A percentile compares a stretch with the other conserved stretches of the same genome.
These are phyloP conservation scores for Thermochaetoides thermophila DNA, from an alignment of 495 filamentous ascomycete species.

Conservation along the genomic window DNA sequence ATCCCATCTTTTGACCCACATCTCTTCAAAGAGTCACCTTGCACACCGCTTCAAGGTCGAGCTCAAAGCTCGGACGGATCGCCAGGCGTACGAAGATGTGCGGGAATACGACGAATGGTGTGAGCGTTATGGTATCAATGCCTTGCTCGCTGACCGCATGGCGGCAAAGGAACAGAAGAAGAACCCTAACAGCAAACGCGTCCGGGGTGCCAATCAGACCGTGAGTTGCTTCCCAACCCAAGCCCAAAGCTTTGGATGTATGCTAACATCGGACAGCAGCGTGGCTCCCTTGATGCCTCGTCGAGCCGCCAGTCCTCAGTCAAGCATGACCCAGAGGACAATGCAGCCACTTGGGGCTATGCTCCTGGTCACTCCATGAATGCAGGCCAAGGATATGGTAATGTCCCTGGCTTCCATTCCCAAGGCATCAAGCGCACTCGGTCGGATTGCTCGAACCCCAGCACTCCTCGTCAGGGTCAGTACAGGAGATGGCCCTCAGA, in stretches of 20 bases:
- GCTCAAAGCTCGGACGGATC: constrained; percentile 46
- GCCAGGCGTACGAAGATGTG: constrained; percentile 31
- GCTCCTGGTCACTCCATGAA: constrained; percentile 5
- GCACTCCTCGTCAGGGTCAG: constrained; percentile 8
- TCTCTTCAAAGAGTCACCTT: constrained; percentile 73
- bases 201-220: constrained; percentile 3
- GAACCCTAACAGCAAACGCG: constrained; percentile 16
- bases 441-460: constrained; percentile 7
- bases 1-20: constrained; percentile 78
- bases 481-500: constrained; percentile 20
- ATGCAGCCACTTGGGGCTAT: constrained; percentile 1
- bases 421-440: constrained; percentile 9
- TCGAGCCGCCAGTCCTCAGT: constrained; percentile 4
- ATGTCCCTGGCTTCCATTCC: constrained; percentile 8
- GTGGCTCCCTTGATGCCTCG: not conserved
- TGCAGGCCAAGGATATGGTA: constrained; percentile 10
- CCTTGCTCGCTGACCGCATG: constrained; percentile 55
- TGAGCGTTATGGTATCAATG: constrained; percentile 42
- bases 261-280: constrained; percentile 1
- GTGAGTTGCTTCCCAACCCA: constrained; percentile 2
- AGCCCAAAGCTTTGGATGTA: not conserved
- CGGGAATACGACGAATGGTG: constrained; percentile 60
- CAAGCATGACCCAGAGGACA: constrained; percentile 21
- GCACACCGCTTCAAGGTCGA: constrained; percentile 58
- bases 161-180: constrained; percentile 54